Conservation (phyloP, 208 protist genomes). For the Herpetomonas samuelpessoai region DNA sequence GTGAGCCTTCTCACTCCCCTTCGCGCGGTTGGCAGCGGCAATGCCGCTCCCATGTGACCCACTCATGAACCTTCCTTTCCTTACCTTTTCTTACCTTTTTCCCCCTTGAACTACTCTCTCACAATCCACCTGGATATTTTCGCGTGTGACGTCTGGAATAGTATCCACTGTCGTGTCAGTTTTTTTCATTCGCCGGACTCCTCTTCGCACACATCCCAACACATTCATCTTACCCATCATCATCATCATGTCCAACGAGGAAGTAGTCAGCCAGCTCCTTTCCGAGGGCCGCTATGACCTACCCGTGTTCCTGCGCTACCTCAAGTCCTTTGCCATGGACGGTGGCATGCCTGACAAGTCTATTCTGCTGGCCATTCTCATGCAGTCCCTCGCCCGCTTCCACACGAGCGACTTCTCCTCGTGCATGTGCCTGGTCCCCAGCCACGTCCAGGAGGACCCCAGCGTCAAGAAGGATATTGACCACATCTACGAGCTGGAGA, state of each 20-base stretch:
- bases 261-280: conserved; percentile 75
- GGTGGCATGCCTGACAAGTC: conserved; percentile 74
- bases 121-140: too few species aligned
- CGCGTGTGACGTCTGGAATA: too few species aligned
- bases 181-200: neutral
- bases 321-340: conserved; percentile 59
- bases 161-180: neutral
- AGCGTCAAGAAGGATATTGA: conserved; percentile 77
- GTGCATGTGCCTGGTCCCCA: conserved; percentile 82
- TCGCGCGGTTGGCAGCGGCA: too few species aligned
- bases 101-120: too few species aligned
- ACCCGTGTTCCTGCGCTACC: conserved; percentile 74
- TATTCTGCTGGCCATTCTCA: conserved; percentile 71
- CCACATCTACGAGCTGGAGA: conserved; percentile 88
- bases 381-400: conserved; percentile 84
- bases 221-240: conserved; percentile 10
- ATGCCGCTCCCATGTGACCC: too few species aligned
- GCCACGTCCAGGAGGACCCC: conserved; percentile 73
- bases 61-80: too few species aligned
- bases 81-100: too few species aligned
- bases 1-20: too few species aligned
- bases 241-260: conserved; percentile 39
- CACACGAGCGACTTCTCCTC: conserved; percentile 83
- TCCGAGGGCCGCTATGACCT: conserved; percentile 82
- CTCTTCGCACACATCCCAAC: neutral